phyloP scores from a whole-genome alignment of 331 rosid genomes.

The Acacia pycnantha region DNA sequence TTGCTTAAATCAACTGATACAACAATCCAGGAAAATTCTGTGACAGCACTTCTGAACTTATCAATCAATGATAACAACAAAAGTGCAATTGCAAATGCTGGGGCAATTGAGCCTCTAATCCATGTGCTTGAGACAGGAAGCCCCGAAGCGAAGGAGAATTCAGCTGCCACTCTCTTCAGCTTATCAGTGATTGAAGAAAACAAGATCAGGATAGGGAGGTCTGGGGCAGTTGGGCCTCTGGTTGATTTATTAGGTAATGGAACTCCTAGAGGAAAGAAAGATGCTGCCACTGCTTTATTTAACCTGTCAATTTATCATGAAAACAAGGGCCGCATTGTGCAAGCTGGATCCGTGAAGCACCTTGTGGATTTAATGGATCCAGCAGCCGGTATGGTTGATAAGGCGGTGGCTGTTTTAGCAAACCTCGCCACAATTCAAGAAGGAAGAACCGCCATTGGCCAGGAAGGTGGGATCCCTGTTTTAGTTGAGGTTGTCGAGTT shows the following conservation, averaged over 20 bases:
- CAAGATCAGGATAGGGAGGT: constrained; percentile 84
- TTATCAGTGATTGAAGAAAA: constrained; percentile 91
- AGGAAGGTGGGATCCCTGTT: constrained; percentile 46
- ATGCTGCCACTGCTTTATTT: constrained; percentile 96
- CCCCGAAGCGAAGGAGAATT: constrained; percentile 94
- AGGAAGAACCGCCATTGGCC: constrained; percentile 82
- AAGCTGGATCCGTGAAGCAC: constrained; percentile 95
- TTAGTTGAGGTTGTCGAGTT: constrained; percentile 95
- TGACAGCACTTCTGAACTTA: constrained; percentile 92
- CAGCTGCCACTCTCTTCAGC: constrained; percentile 98
- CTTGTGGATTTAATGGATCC: constrained; percentile 99
- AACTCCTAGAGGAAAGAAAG: constrained; percentile 96
- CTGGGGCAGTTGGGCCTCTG: constrained; percentile 85
- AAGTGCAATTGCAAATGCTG: constrained; percentile 71
- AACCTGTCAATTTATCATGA: constrained; percentile 85
- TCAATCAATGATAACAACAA: constrained; percentile 90
- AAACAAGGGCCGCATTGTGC: constrained; percentile 84
- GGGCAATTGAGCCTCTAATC: constrained; percentile 89
- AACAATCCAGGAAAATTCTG: constrained; percentile 85
- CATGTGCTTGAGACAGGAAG: constrained; percentile 86
- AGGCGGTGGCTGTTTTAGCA: constrained; percentile 95
- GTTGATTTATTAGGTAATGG: constrained; percentile 93
- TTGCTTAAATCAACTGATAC: constrained; percentile 65
- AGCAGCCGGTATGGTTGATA: constrained; percentile 97
- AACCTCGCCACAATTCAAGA: constrained; percentile 89